These are phyloP conservation scores for Dictyostelium capitatum DNA, from an alignment of 78 protist genomes.

Conservation along the genomic window DNA sequence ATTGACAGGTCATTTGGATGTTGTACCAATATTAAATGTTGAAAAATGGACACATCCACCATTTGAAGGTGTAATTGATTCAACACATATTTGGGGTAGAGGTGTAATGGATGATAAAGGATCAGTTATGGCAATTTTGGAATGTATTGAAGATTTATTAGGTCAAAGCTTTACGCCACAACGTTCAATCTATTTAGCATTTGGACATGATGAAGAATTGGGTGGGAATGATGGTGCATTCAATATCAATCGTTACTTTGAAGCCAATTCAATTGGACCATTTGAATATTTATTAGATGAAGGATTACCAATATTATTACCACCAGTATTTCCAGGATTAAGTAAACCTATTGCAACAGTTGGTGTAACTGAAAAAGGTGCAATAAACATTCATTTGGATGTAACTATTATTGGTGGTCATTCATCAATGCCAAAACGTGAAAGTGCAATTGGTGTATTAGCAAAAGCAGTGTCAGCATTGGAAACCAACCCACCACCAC, in stretches of 20 bases:
- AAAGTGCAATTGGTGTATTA: constrained; percentile 69
- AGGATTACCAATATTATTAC: constrained; percentile 40
- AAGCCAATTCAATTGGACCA: neutral
- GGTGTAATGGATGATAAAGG: constrained; percentile 71
- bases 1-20: constrained; percentile 46
- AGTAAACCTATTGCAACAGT: constrained; percentile 34
- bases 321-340: constrained; percentile 70
- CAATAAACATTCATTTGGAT: neutral
- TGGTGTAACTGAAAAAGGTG: constrained; percentile 62
- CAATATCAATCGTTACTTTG: constrained; percentile 2
- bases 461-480: constrained; percentile 42
- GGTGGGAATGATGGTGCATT: constrained; percentile 59
- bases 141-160: constrained; percentile 44
- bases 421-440: constrained; percentile 56
- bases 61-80: constrained; percentile 36
- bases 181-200: constrained; percentile 61
- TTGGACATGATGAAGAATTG: constrained; percentile 77
- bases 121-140: constrained; percentile 35
- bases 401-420: constrained; percentile 52
- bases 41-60: constrained; percentile 61
- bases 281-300: constrained; percentile 66
- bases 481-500: constrained; percentile 43
- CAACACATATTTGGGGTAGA: constrained; percentile 60
- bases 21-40: constrained; percentile 40
- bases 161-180: constrained; percentile 35